phyloP scores from a whole-genome alignment of 805 yeast species.

The Ogataea trehaloabstinens region DNA sequence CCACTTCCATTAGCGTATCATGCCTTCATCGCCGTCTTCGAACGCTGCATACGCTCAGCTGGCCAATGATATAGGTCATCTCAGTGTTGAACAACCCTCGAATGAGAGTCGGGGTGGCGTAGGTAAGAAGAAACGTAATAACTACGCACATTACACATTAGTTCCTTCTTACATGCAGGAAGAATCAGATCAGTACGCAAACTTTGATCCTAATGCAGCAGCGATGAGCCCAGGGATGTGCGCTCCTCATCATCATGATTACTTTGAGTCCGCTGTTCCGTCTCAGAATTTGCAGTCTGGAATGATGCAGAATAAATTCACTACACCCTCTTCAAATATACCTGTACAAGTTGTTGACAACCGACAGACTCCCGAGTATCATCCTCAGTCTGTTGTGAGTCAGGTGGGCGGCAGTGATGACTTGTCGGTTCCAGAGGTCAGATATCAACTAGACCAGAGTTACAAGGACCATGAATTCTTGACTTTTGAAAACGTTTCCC shows the following conservation, averaged over 20 bases:
- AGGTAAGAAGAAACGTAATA: not conserved
- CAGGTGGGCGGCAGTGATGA: conserved; percentile 14
- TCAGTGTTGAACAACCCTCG: too few relatives aligned
- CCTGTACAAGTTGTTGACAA: conserved; percentile 1
- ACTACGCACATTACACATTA: conserved; percentile 29
- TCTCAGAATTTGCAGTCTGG: not conserved
- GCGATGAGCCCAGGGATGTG: conserved; percentile 31
- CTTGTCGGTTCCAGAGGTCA: conserved; percentile 38
- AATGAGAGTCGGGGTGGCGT: too few relatives aligned
- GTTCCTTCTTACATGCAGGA: conserved; percentile 14
- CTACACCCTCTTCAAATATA: conserved; percentile 4
- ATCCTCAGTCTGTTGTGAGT: not conserved
- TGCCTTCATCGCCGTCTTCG: too few relatives aligned
- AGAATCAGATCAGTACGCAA: conserved; percentile 4
- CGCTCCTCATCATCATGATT: conserved; percentile 17
- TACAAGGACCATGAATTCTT: conserved; percentile 48
- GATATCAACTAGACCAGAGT: conserved; percentile 33
- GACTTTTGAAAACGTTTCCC: conserved; percentile 74
- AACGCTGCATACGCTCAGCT: not conserved
- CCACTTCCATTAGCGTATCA: too few relatives aligned
- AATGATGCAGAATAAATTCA: not conserved
- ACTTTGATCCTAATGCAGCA: conserved; percentile 33
- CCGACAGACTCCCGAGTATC: not conserved
- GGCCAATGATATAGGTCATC: not conserved
- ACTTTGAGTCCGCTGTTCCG: conserved; percentile 3